Conservation (phyloP, 106 monocot species). For the Hemerocallis citrina region DNA sequence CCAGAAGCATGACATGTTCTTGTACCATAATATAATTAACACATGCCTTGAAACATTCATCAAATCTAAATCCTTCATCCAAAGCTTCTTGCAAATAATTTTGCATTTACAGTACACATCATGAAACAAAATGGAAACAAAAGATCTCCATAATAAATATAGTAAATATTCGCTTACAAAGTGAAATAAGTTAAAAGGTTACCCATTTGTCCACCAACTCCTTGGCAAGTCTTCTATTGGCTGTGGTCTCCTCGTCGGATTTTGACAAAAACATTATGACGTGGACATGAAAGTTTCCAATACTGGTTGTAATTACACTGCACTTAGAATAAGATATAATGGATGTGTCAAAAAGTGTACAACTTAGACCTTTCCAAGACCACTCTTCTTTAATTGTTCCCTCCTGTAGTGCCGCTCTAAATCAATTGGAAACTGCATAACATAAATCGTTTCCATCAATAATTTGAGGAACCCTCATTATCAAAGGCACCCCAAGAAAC, state of each 20-base stretch:
- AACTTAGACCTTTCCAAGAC: constrained; percentile 81
- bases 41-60: too few relatives aligned
- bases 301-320: neutral
- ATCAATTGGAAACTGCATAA: constrained; percentile 86
- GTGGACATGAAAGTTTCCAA: constrained; percentile 17
- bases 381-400: constrained; percentile 96
- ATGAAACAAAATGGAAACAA: neutral
- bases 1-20: too few relatives aligned
- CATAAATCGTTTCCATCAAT: neutral
- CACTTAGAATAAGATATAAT: neutral
- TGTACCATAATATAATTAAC: too few relatives aligned
- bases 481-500: neutral
- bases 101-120: too few relatives aligned
- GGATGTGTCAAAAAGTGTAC: neutral
- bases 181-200: constrained; percentile 4
- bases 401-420: constrained; percentile 72
- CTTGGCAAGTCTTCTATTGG: constrained; percentile 87
- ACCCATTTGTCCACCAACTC: constrained; percentile 99
- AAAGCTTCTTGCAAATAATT: too few relatives aligned
- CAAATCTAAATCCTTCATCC: too few relatives aligned
- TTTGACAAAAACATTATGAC: constrained; percentile 99
- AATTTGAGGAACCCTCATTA: neutral
- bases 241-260: constrained; percentile 95
- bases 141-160: neutral
- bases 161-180: neutral